These are phyloP conservation scores for Xylariaceae sp. DNA, from an alignment of 2,329 filamentous ascomycete species.

Conservation along the genomic window DNA sequence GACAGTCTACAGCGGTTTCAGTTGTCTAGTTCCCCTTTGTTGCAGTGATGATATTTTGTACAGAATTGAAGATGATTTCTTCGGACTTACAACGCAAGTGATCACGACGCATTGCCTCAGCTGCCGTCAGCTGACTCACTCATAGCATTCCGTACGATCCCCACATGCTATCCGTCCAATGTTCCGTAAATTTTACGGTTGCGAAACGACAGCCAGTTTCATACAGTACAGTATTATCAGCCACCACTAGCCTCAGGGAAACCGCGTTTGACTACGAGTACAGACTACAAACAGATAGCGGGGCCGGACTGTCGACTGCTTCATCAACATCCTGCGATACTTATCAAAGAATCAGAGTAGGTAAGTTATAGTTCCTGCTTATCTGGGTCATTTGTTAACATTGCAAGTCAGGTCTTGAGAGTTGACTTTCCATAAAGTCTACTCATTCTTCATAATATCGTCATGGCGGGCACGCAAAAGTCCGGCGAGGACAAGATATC, in stretches of 20 bases:
- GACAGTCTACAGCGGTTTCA: neutral
- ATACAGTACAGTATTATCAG: neutral
- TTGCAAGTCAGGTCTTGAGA: neutral
- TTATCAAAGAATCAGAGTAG: neutral
- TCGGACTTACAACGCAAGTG: neutral
- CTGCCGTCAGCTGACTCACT: neutral
- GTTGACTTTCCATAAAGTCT: neutral
- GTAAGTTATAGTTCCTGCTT: too few relatives aligned
- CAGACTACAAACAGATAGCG: neutral
- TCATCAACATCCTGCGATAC: neutral
- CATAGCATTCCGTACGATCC: too few relatives aligned
- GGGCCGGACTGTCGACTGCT: neutral
- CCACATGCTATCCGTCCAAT: too few relatives aligned
- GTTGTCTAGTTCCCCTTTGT: neutral
- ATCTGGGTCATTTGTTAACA: neutral
- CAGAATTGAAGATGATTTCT: too few relatives aligned
- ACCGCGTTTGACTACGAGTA: neutral
- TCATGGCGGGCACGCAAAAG: conserved; percentile 12
- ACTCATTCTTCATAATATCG: neutral
- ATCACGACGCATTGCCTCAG: neutral
- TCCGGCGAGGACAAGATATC: conserved; percentile 43
- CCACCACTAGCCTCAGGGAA: neutral
- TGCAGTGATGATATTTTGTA: neutral
- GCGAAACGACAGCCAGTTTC: neutral
- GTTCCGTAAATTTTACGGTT: too few relatives aligned